A percentile compares a stretch with the other conserved stretches of the same genome.
These are phyloP conservation scores for Kodamaea sp. DNA, from an alignment of 1,139 yeast genomes.

Conservation along the genomic window DNA sequence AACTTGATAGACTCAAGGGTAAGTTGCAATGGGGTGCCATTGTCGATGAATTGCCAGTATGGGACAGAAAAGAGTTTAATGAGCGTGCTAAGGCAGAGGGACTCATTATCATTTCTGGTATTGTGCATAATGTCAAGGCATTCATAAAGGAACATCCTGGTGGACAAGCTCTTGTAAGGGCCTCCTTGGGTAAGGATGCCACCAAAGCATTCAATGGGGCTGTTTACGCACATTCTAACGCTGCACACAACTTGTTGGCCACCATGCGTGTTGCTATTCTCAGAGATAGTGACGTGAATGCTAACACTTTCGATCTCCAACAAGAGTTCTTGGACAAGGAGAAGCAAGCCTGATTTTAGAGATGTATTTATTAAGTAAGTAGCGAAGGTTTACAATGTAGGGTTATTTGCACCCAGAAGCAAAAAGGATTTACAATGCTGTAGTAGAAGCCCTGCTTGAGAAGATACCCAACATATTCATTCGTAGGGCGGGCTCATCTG, in stretches of 20 bases:
- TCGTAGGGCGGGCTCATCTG: too few relatives aligned
- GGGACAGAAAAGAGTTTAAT: constrained; percentile 84
- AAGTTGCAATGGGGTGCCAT: constrained; percentile 92
- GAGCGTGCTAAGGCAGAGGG: constrained; percentile 58
- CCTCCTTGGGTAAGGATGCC: constrained; percentile 94
- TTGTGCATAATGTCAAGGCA: constrained; percentile 85
- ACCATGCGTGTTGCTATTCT: constrained; percentile 96
- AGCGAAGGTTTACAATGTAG: background rate
- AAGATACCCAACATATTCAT: too few relatives aligned
- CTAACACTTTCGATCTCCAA: constrained; percentile 55
- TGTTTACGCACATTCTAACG: constrained; percentile 94
- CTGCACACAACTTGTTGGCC: constrained; percentile 94
- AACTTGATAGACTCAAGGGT: constrained; percentile 77
- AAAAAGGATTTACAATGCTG: background rate
- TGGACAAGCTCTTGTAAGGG: constrained; percentile 84
- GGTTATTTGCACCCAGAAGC: constrained; percentile 1
- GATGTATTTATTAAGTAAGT: constrained; percentile 5
- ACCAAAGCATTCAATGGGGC: constrained; percentile 98
- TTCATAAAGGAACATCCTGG: constrained; percentile 97
- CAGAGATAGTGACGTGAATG: constrained; percentile 58
- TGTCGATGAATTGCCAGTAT: constrained; percentile 80
- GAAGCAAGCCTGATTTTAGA: constrained; percentile 19
- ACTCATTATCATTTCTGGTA: constrained; percentile 85
- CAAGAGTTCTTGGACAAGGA: constrained; percentile 50
- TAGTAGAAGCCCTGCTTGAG: too few relatives aligned